Conservation (phyloP, 2,329 filamentous ascomycete genomes). For the Alternaria sp. region DNA sequence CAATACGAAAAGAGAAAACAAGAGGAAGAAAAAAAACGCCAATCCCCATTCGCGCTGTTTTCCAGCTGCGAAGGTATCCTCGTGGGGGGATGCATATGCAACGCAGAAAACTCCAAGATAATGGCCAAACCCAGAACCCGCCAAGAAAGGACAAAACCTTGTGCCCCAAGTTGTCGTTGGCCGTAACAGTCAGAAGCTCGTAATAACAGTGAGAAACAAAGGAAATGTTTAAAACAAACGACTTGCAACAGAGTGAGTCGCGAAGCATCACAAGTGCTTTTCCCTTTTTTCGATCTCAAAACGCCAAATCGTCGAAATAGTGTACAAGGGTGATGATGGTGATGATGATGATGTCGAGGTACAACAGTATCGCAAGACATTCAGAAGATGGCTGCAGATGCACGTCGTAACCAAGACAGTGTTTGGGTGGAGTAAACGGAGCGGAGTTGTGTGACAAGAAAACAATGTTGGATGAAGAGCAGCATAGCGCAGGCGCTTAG, state of each 20-base stretch:
- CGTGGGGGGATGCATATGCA: constrained; percentile 40
- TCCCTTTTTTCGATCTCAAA: constrained; percentile 20
- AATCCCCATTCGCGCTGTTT: constrained; percentile 42
- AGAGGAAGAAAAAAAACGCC: constrained; percentile 31
- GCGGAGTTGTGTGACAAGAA: neutral
- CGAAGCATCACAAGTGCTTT: constrained; percentile 29
- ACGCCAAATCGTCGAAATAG: constrained; percentile 22
- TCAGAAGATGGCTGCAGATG: constrained; percentile 22
- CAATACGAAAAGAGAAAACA: constrained; percentile 23
- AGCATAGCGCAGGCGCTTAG: constrained; percentile 27
- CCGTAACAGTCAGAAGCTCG: constrained; percentile 24
- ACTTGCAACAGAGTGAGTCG: constrained; percentile 13
- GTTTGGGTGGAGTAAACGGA: constrained; percentile 8
- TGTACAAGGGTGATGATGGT: constrained; percentile 22
- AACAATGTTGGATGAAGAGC: neutral
- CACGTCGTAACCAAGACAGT: constrained; percentile 20
- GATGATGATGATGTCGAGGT: constrained; percentile 18
- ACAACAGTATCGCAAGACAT: constrained; percentile 20
- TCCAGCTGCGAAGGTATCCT: constrained; percentile 44
- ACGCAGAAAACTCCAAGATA: constrained; percentile 33
- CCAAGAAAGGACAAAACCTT: constrained; percentile 8
- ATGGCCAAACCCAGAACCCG: constrained; percentile 14
- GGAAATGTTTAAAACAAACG: constrained; percentile 22
- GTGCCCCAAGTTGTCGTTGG: constrained; percentile 20
- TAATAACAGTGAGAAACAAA: constrained; percentile 19